phyloP scores from a whole-genome alignment of 1,284 basidiomycete genomes.

The Irpex sp. region DNA sequence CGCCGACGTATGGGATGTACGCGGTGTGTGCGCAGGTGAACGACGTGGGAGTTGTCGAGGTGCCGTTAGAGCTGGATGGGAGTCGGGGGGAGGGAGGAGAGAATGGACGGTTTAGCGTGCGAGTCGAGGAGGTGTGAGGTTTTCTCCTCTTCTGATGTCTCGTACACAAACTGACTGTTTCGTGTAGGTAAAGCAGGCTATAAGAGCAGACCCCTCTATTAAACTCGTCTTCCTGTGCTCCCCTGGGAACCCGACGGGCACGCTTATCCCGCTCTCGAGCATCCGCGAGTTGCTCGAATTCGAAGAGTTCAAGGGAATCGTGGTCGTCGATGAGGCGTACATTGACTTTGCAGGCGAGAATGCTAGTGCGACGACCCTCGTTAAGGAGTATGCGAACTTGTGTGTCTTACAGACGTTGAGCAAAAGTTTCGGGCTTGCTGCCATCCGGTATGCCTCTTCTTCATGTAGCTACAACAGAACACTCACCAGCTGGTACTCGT shows the following conservation, averaged over 20 bases:
- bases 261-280: slow-evolving; percentile 72
- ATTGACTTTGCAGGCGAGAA: slow-evolving; percentile 83
- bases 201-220: slow-evolving; percentile 69
- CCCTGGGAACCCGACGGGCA: slow-evolving; percentile 96
- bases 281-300: slow-evolving; percentile 79
- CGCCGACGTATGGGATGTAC: slow-evolving; percentile 99
- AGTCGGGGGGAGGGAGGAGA: slow-evolving; percentile 63
- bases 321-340: slow-evolving; percentile 97
- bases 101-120: slow-evolving; percentile 74
- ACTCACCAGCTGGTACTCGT: background rate
- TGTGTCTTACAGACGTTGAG: slow-evolving; percentile 95
- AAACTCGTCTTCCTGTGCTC: slow-evolving; percentile 96
- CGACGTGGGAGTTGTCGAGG: slow-evolving; percentile 83
- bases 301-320: slow-evolving; percentile 82
- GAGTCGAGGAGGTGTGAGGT: slow-evolving; percentile 67
- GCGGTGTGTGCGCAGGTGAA: slow-evolving; percentile 93
- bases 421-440: slow-evolving; percentile 95
- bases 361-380: slow-evolving; percentile 66
- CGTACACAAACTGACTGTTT: background rate
- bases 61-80: slow-evolving; percentile 67
- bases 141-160: background rate
- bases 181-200: slow-evolving; percentile 64
- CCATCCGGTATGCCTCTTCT: slow-evolving; percentile 69
- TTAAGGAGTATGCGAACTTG: slow-evolving; percentile 85
- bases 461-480: background rate